Evolutionary conservation across 2,329 filamentous ascomycete species (phyloP), one percentile per base, ranked within the genome.

Genomic region (Cercospora sp.): DNA sequence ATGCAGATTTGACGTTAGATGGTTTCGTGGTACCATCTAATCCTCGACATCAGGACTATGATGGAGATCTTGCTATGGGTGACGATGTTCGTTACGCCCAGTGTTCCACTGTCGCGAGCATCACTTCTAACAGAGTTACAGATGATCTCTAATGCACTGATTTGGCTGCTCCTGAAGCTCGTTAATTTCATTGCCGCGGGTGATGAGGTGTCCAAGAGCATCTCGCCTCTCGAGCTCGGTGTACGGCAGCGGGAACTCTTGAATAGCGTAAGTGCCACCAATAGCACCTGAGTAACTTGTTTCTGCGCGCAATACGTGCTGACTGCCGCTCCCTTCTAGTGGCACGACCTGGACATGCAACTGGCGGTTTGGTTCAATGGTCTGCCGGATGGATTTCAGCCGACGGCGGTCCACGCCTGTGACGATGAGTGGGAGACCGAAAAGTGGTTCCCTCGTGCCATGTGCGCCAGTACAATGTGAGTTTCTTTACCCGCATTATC

Each of bases 401-500:
- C 87, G 4, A 86, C 84, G 64, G 86, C 85, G 8, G 80, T 73
- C 83, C 64, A 28, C 26, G 48, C 23, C 60, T 61, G 57, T 33
- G 30, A 39, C 64, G 4, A 36, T 36, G 66, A 70, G 36, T 61
- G 65, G 42, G 69, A 66, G 36, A 70, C 75, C 28, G 76, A 89
- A 73, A 83, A 89, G 12, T 90, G 88, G 87, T 89, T 88, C 75
- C 84, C 84, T 63, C 81, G 87, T 0, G 83, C 87, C 0, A 85
- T 90, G 82, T 90, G 87, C 77, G 87, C 86, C 0, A 87, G 87
- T 2, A 87, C 87, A 1, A 90, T 90, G 83, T 87, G 89, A 33
- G 53, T 33, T 51, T 12, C 18, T 12, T 13, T 23, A 10, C 20
- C 18, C 45, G 45, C 45, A 3, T 51, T 12, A 5, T 13, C 4